Conservation (phyloP, 2,329 filamentous ascomycete genomes). For the Sporothrix luriei region DNA sequence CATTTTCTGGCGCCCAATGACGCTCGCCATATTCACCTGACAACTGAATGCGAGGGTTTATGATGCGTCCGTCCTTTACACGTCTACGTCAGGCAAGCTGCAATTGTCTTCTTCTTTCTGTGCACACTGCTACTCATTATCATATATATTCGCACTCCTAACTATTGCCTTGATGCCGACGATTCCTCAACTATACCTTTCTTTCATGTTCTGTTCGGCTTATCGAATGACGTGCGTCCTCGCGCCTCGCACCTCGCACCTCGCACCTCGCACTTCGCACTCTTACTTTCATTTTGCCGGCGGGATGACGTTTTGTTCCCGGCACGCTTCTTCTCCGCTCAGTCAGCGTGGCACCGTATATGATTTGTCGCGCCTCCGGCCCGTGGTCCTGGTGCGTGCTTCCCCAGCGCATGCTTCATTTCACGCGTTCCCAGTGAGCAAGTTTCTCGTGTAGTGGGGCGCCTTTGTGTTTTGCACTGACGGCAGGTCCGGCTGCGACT, state of each 20-base stretch:
- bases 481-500: background rate
- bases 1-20: background rate
- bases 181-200: background rate
- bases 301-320: conserved; percentile 2
- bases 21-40: background rate
- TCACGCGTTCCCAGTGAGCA: conserved; percentile 6
- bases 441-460: conserved; percentile 23
- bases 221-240: background rate
- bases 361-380: background rate
- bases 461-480: background rate
- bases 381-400: background rate
- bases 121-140: background rate
- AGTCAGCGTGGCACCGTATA: conserved; percentile 13
- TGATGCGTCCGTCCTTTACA: background rate
- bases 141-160: background rate
- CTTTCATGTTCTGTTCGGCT: background rate
- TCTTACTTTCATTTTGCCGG: background rate
- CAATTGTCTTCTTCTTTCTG: background rate
- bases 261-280: background rate
- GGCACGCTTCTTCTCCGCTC: conserved; percentile 7
- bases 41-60: background rate
- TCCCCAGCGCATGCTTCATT: background rate
- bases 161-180: background rate
- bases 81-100: too few species aligned
- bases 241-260: background rate